Evolutionary conservation across 2,329 filamentous ascomycete species (phyloP).

Genomic region (Beauveria pseudobassiana): DNA sequence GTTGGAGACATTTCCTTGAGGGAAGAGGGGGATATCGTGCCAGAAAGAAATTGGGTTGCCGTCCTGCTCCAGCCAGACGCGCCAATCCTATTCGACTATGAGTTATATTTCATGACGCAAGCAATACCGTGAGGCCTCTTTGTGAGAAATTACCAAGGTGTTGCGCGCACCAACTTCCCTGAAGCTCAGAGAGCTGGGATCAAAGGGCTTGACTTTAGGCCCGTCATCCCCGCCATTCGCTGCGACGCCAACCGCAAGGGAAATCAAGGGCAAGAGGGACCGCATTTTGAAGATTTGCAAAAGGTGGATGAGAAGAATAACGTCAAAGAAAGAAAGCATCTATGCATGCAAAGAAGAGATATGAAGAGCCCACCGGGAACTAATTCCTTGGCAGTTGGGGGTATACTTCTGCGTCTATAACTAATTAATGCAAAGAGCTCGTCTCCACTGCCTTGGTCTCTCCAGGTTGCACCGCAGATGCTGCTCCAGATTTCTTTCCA

Average conservation of each 20-base stretch:
- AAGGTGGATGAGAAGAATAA: not conserved
- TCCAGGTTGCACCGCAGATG: not conserved
- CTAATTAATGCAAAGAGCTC: too few species aligned
- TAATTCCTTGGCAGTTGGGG: constrained; percentile 5
- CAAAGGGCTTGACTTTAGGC: constrained; percentile 15
- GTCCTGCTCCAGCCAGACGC: constrained; percentile 32
- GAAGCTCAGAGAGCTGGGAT: constrained; percentile 22
- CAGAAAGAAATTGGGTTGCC: constrained; percentile 33
- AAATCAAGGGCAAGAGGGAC: constrained; percentile 9
- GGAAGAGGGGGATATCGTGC: constrained; percentile 35
- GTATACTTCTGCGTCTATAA: not conserved
- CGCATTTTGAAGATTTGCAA: not conserved
- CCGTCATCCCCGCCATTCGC: not conserved
- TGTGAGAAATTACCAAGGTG: constrained; percentile 22
- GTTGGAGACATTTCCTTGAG: constrained; percentile 24
- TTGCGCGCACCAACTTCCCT: constrained; percentile 31
- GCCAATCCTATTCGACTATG: constrained; percentile 26
- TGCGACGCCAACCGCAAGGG: constrained; percentile 11
- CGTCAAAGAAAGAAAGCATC: not conserved
- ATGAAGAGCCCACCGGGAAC: not conserved
- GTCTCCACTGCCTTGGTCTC: not conserved
- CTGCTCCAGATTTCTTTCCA: not conserved
- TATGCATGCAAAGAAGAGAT: not conserved
- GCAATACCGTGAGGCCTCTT: too few species aligned
- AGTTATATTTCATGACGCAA: not conserved